Base-by-base conservation (phyloP, 1,139 yeast genomes). In the Geotrichum bryndzae region DNA sequence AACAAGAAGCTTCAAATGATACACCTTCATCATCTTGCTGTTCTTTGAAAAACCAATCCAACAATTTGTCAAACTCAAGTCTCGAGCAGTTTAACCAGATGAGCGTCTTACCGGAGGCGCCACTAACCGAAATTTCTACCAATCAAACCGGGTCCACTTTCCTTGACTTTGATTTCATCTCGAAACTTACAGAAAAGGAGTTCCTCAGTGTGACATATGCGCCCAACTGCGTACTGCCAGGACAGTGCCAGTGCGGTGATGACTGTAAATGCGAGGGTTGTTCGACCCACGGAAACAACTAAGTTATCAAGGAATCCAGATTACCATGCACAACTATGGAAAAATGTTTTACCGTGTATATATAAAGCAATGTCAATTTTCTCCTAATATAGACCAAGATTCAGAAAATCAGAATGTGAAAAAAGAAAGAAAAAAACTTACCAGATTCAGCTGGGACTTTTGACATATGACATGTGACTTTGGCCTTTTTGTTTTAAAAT, bases 181-280 rank as follows among this genome's bases (percentile, higher is more conserved):
- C 58, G 15, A 33, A 35, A 15, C 52, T 57, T 22, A 45, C 29
- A 13, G 59, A 56, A 3, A 38, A 38, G 22, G 29, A 46, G 45
- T 59, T 61, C 33, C 13, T 59, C 45, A 72, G 72, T 54, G 66
- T 74, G 51, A 68, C 70, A 51, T 73, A 69, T 61, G 74, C 77
- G 0, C 72, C 78, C 13, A 68, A 72, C 27, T 76, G 79, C 60
- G 74, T 74, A 5, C 66, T 74, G 45, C 77, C 78, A 1, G 78
- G 79, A 4, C 72, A 73, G 60, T 76, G 79, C 61, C 69, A 70
- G 35, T 76, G 79, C 60, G 79, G 77, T 6, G 76, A 73, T 31
- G 65, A 63, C 22, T 76, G 79, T 61, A 64, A 68, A 25, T 76
- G 79, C 61, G 72, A 69, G 22, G 77, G 76, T 38, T 76, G 79